Conservation (phyloP, 176 grass and related monocot species). For the Ampelocalamus luodianensis region DNA sequence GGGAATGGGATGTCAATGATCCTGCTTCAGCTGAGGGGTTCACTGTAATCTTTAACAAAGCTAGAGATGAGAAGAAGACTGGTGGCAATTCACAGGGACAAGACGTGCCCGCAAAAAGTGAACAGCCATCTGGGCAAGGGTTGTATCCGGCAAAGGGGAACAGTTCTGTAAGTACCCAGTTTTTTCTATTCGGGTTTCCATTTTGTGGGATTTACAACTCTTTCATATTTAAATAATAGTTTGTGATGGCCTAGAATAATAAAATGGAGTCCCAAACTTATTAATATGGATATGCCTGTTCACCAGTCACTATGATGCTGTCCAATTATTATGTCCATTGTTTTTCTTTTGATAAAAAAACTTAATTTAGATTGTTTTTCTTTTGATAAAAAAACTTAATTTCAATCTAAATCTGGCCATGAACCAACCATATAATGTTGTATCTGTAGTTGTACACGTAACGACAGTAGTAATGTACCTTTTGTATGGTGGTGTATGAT, state of each 20-base stretch:
- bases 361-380: background rate
- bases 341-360: background rate
- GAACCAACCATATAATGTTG: background rate
- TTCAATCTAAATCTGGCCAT: background rate
- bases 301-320: background rate
- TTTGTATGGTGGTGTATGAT: background rate
- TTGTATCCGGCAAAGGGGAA: slow-evolving; percentile 40
- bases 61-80: slow-evolving; percentile 55
- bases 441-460: background rate
- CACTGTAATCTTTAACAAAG: slow-evolving; percentile 62
- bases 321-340: background rate
- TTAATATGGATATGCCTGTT: background rate
- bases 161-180: slow-evolving; percentile 41
- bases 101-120: background rate
- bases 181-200: background rate
- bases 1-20: slow-evolving; percentile 49
- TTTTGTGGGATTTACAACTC: background rate
- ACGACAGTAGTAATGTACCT: background rate
- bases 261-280: background rate
- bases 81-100: slow-evolving; percentile 31
- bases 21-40: slow-evolving; percentile 52
- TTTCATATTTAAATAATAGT: background rate
- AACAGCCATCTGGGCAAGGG: slow-evolving; percentile 23
- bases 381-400: background rate
- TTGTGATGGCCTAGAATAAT: background rate